A percentile compares a stretch with the other conserved stretches of the same genome.
phyloP scores from a whole-genome alignment of 192 early-diverging fungal genomes.

The Entomortierella beljakovae region DNA sequence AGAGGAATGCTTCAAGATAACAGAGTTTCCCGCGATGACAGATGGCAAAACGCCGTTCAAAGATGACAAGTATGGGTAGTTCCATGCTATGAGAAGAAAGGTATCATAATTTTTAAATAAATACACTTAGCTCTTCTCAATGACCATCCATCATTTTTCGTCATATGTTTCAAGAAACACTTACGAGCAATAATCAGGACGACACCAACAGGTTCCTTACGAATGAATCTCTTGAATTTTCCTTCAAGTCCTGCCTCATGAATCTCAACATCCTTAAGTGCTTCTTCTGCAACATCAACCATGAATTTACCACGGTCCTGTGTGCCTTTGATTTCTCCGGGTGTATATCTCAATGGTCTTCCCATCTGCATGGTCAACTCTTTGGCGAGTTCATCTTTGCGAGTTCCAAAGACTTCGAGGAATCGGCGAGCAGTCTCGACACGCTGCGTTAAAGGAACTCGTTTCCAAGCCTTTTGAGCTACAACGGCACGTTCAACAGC shows the following conservation, averaged over 20 bases:
- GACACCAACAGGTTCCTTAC: slow-evolving; percentile 79
- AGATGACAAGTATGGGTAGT: slow-evolving; percentile 84
- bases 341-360: slow-evolving; percentile 70
- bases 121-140: background rate
- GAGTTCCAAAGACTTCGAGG: slow-evolving; percentile 64
- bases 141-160: background rate
- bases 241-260: slow-evolving; percentile 56
- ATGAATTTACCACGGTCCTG: slow-evolving; percentile 75
- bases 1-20: slow-evolving; percentile 83
- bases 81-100: slow-evolving; percentile 69
- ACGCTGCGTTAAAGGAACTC: slow-evolving; percentile 62
- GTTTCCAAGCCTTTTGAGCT: slow-evolving; percentile 68
- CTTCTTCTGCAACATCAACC: slow-evolving; percentile 72
- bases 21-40: slow-evolving; percentile 80
- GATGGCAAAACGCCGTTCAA: slow-evolving; percentile 86
- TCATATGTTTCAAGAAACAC: slow-evolving; percentile 7
- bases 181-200: slow-evolving; percentile 66
- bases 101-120: background rate
- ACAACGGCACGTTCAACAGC: slow-evolving; percentile 54
- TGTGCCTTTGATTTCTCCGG: slow-evolving; percentile 79
- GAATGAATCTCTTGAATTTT: slow-evolving; percentile 72
- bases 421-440: slow-evolving; percentile 63
- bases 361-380: slow-evolving; percentile 78
- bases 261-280: slow-evolving; percentile 69
- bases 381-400: slow-evolving; percentile 65